phyloP scores from a whole-genome alignment of 345 rosid genomes.

The Gossypioides kirkii region DNA sequence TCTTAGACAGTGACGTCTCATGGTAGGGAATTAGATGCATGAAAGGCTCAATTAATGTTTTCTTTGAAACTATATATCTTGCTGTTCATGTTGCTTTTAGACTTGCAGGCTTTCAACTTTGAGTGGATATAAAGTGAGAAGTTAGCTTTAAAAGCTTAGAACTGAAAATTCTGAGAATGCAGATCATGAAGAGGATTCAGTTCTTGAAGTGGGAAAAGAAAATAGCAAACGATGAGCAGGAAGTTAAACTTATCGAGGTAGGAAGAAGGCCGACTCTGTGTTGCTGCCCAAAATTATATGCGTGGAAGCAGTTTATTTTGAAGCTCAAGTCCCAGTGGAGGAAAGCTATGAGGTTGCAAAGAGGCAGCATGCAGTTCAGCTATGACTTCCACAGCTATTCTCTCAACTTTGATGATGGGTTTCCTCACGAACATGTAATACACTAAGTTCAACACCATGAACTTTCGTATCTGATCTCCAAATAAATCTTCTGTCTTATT shows the following conservation, averaged over 20 bases:
- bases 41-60: neutral
- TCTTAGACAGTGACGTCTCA: neutral
- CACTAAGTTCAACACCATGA: neutral
- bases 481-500: neutral
- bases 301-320: slow-evolving; percentile 29
- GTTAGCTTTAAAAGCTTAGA: neutral
- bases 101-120: neutral
- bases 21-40: slow-evolving; percentile 5
- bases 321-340: slow-evolving; percentile 35
- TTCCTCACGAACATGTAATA: neutral
- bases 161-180: slow-evolving; percentile 23
- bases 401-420: slow-evolving; percentile 41
- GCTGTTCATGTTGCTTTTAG: neutral
- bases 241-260: neutral
- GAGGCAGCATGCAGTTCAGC: slow-evolving; percentile 29
- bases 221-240: slow-evolving; percentile 15
- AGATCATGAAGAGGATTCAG: slow-evolving; percentile 29
- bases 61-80: slow-evolving; percentile 6
- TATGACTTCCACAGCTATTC: slow-evolving; percentile 39
- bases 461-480: neutral
- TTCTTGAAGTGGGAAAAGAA: slow-evolving; percentile 17
- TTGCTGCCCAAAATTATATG: slow-evolving; percentile 22
- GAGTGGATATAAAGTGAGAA: neutral
- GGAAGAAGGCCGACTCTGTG: neutral
- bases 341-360: slow-evolving; percentile 18